phyloP scores from a whole-genome alignment of 192 early-diverging fungal species.

The Backusella tuberculispora region DNA sequence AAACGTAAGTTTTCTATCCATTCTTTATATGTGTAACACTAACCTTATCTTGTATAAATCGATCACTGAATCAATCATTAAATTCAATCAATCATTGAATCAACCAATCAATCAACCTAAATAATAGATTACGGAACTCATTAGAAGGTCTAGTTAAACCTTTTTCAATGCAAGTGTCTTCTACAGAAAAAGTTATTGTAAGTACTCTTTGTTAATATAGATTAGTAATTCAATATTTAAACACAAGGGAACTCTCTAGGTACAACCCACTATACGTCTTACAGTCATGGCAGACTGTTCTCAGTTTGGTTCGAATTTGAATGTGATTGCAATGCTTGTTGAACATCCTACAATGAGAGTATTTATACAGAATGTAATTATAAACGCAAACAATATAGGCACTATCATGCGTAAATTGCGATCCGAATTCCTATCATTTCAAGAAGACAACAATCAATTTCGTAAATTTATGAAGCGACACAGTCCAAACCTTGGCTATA shows the following conservation, averaged over 20 bases:
- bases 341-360: slow-evolving; percentile 61
- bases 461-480: slow-evolving; percentile 44
- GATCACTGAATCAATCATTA: neutral
- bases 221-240: neutral
- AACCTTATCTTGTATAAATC: neutral
- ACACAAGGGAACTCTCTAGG: slow-evolving; percentile 2
- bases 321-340: slow-evolving; percentile 52
- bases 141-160: slow-evolving; percentile 41
- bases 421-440: slow-evolving; percentile 48
- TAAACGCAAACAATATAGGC: slow-evolving; percentile 44
- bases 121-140: slow-evolving; percentile 37
- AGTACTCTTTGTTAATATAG: neutral
- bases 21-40: slow-evolving; percentile 17
- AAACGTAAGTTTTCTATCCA: slow-evolving; percentile 43
- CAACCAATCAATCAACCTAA: neutral
- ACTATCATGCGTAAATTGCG: slow-evolving; percentile 45
- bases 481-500: slow-evolving; percentile 43
- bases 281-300: slow-evolving; percentile 63
- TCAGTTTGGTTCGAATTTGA: slow-evolving; percentile 59
- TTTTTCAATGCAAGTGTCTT: slow-evolving; percentile 39
- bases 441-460: slow-evolving; percentile 45
- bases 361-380: slow-evolving; percentile 51
- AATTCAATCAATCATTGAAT: neutral
- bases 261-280: slow-evolving; percentile 45
- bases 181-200: slow-evolving; percentile 25